Base-by-base conservation (phyloP, 345 rosid species). In the Linum tenue region DNA sequence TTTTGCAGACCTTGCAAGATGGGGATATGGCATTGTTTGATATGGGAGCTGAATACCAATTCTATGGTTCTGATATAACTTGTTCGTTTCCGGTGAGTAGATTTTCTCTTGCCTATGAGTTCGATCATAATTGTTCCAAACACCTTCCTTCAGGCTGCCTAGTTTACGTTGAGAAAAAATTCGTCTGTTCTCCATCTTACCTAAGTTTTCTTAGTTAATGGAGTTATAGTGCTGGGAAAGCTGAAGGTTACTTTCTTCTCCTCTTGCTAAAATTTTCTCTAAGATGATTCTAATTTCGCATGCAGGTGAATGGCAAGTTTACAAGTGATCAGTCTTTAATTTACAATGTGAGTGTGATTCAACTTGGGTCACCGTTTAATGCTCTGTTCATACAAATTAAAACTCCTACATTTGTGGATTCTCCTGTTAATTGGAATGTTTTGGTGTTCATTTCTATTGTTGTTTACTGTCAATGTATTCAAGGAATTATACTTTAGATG, bases 11-110 rank as follows among this genome's bases (percentile, higher is more conserved):
- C 64, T 75, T 92, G 61, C 69, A 79, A 78, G 92, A 89, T 81
- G 96, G 96, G 73, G 95, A 87, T 72, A 80, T 89, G 85, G 92
- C 96, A 65, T 83, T 92, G 81, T 84, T 92, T 72, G 98, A 92
- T 76, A 92, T 92, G 98, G 96, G 98, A 73, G 96, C 84, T 61
- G 98, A 92, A 74, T 86, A 86, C 77, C 80, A 79, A 69, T 92
- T 92, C 79, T 92, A 86, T 74, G 98, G 90, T 4, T 92, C 98
- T 77, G 98, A 89, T 74, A 92, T 89, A 76, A 89, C 98, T 12
- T 92, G 98, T 76, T 83, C 98, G 73, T 92, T 83, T 70, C 98
- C 98, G 39, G 98, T 92, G 71, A 82, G 95, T 72, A 72, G 50
- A 31, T 48, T 39, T 62, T 17, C 65, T 62, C 62, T 40, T 31